A percentile compares a stretch with the other conserved stretches of the same genome.
Evolutionary conservation across 768 basidiomycete species (phyloP).

Genomic region (Gloeophyllum trabeum): DNA sequence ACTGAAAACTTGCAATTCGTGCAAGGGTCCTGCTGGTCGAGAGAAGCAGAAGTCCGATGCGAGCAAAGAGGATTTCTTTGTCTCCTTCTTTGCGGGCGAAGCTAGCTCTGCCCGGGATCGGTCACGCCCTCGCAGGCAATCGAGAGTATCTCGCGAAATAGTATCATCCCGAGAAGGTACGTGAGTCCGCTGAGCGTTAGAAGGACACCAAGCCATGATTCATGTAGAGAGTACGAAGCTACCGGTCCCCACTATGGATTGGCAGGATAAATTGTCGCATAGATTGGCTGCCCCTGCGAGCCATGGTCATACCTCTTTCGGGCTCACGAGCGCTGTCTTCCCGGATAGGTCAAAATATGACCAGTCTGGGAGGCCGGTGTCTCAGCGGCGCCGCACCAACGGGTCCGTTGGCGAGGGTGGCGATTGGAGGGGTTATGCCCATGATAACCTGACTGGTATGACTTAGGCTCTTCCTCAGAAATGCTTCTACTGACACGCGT

Average conservation of each 20-base stretch:
- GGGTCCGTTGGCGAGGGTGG: too few relatives aligned
- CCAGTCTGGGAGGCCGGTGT: constrained; percentile 18
- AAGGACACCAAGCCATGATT: not conserved
- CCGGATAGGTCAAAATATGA: not conserved
- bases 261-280: constrained; percentile 65
- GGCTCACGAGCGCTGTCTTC: not conserved
- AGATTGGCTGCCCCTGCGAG: constrained; percentile 27
- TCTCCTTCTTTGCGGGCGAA: constrained; percentile 56
- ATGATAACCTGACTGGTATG: too few relatives aligned
- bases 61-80: constrained; percentile 72
- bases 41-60: constrained; percentile 46
- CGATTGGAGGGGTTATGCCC: too few relatives aligned
- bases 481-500: not conserved
- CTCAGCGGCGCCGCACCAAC: constrained; percentile 35
- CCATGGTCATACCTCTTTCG: not conserved
- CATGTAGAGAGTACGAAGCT: constrained; percentile 45
- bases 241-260: constrained; percentile 59
- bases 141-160: constrained; percentile 67
- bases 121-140: constrained; percentile 58
- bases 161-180: constrained; percentile 61
- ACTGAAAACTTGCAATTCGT: constrained; percentile 3
- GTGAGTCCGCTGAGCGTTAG: not conserved
- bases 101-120: constrained; percentile 35
- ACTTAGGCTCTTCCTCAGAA: constrained; percentile 6
- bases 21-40: constrained; percentile 60